phyloP scores from a whole-genome alignment of 2,329 filamentous ascomycete genomes.

The Penicillium sp. region DNA sequence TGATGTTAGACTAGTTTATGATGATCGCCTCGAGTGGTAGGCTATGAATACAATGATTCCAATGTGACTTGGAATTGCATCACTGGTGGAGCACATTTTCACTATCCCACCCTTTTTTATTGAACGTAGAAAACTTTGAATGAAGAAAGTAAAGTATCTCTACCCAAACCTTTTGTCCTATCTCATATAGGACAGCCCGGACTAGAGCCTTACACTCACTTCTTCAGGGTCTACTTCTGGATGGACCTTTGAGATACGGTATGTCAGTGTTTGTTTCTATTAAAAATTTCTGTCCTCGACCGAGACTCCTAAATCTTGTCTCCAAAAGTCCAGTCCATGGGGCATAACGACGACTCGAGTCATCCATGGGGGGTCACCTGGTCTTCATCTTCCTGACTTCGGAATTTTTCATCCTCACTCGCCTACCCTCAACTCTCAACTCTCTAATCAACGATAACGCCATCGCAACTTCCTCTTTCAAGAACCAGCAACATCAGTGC shows the following conservation, averaged over 20 bases:
- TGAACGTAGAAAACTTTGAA: too few species aligned
- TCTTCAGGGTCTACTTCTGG: background rate
- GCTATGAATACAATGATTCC: background rate
- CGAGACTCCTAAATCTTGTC: too few species aligned
- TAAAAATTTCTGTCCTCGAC: background rate
- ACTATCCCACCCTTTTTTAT: too few species aligned
- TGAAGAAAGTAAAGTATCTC: background rate
- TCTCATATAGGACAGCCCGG: background rate
- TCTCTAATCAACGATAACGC: background rate
- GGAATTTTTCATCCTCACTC: background rate
- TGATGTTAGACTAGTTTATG: slow-evolving; percentile 61
- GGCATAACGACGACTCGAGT: background rate
- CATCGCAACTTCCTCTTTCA: background rate
- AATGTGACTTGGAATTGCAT: background rate
- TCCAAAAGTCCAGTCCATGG: background rate
- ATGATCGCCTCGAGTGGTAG: slow-evolving; percentile 57
- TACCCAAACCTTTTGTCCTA: background rate
- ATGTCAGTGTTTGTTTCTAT: background rate
- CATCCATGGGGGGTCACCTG: background rate
- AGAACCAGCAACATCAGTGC: background rate
- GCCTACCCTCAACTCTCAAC: background rate
- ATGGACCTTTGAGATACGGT: background rate
- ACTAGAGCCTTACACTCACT: background rate
- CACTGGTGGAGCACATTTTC: background rate
- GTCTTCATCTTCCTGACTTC: background rate